These are phyloP conservation scores for Trypanosoma congolense DNA, from an alignment of 208 protist species.

Conservation along the genomic window DNA sequence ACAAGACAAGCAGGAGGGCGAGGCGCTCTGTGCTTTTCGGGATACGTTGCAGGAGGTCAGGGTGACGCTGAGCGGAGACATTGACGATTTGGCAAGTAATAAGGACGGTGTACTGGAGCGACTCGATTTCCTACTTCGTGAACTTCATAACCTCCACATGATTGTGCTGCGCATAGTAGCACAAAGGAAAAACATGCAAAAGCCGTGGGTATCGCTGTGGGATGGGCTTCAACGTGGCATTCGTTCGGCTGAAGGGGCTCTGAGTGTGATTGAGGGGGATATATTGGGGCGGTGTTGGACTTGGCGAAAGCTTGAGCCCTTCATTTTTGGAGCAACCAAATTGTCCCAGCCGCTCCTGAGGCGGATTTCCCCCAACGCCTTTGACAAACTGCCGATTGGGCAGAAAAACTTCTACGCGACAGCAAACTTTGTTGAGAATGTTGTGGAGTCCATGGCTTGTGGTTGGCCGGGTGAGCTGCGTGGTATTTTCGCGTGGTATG, in stretches of 20 bases:
- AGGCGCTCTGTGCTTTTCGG: constrained; percentile 29
- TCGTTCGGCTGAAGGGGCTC: constrained; percentile 20
- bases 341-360: constrained; percentile 34
- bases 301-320: constrained; percentile 38
- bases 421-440: constrained; percentile 53
- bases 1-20: constrained; percentile 20
- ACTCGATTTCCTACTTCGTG: constrained; percentile 43
- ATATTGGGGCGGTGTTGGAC: constrained; percentile 63
- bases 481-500: constrained; percentile 55
- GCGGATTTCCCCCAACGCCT: constrained; percentile 57
- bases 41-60: constrained; percentile 29
- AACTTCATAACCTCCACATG: constrained; percentile 48
- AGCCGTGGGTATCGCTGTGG: constrained; percentile 51
- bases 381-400: constrained; percentile 42
- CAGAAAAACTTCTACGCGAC: constrained; percentile 69
- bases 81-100: constrained; percentile 39
- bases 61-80: constrained; percentile 28
- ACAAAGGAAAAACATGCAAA: constrained; percentile 40
- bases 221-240: constrained; percentile 33
- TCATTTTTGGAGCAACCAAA: constrained; percentile 32
- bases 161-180: constrained; percentile 34
- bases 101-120: constrained; percentile 30
- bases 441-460: constrained; percentile 42
- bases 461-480: constrained; percentile 64
- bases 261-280: constrained; percentile 46